Conservation (phyloP, 2,329 filamentous ascomycete genomes). For the Fusarium phyllophilum region DNA sequence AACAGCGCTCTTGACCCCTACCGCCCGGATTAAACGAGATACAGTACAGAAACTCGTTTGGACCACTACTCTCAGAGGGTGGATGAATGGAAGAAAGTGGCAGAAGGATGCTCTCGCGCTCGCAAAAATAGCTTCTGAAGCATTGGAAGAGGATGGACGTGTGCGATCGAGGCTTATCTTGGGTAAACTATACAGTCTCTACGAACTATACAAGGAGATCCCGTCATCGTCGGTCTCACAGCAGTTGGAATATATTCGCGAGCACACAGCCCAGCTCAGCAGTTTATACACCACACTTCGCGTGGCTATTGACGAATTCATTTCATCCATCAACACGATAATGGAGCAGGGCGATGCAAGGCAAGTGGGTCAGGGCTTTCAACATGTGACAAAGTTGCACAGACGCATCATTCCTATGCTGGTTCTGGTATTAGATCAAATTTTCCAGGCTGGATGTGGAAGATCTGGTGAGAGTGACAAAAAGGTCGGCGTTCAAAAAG, state of each 20-base stretch:
- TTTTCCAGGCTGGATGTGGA: slow-evolving; percentile 34
- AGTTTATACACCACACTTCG: slow-evolving; percentile 18
- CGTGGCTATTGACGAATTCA: slow-evolving; percentile 8
- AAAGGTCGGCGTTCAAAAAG: background rate
- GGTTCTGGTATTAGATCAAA: slow-evolving; percentile 34
- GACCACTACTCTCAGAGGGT: slow-evolving; percentile 12
- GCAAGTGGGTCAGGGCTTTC: background rate
- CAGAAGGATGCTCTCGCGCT: background rate
- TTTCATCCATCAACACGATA: slow-evolving; percentile 5
- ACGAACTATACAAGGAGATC: slow-evolving; percentile 24
- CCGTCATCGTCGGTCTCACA: slow-evolving; percentile 18
- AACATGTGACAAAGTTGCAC: slow-evolving; percentile 19
- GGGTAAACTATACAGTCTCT: slow-evolving; percentile 17
- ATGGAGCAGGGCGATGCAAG: background rate
- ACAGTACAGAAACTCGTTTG: slow-evolving; percentile 9
- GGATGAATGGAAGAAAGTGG: slow-evolving; percentile 35
- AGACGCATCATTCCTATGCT: slow-evolving; percentile 42
- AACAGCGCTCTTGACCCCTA: background rate
- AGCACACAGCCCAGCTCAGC: slow-evolving; percentile 1
- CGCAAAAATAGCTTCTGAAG: background rate
- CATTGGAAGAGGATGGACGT: background rate
- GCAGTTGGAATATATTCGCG: slow-evolving; percentile 28
- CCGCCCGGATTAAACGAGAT: slow-evolving; percentile 12
- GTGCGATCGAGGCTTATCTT: slow-evolving; percentile 23
- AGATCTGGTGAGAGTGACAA: background rate